phyloP scores from a whole-genome alignment of 805 yeast genomes.

The Brettanomyces bruxellensis region DNA sequence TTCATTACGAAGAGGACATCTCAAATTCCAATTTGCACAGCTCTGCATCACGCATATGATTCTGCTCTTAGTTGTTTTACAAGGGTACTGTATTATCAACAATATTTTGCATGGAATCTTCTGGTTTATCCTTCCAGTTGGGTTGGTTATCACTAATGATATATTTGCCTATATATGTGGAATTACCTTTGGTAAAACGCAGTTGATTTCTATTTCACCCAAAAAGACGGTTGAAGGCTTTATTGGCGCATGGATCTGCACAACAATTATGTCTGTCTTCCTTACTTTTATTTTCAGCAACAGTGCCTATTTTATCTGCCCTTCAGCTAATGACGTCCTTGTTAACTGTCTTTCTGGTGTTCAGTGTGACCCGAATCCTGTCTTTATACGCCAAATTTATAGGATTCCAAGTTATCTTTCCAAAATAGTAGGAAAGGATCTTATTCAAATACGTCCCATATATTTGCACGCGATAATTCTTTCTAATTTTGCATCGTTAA shows the following conservation, averaged over 20 bases:
- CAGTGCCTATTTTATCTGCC: conserved; percentile 77
- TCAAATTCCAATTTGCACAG: conserved; percentile 89
- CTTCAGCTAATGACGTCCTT: conserved; percentile 38
- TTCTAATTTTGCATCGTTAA: conserved; percentile 90
- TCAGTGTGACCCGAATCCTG: conserved; percentile 78
- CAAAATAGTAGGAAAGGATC: conserved; percentile 30
- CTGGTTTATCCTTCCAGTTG: conserved; percentile 91
- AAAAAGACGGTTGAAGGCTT: conserved; percentile 97
- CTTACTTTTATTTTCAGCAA: conserved; percentile 57
- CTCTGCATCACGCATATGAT: conserved; percentile 94
- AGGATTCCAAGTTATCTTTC: conserved; percentile 64
- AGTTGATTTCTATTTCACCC: conserved; percentile 87
- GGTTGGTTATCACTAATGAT: conserved; percentile 88
- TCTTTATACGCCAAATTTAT: conserved; percentile 74
- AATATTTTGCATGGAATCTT: conserved; percentile 85
- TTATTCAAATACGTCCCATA: conserved; percentile 68
- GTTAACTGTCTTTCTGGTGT: conserved; percentile 49
- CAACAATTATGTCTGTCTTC: conserved; percentile 62
- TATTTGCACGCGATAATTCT: conserved; percentile 80
- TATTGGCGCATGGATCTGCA: conserved; percentile 95
- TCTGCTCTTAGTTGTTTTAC: conserved; percentile 78
- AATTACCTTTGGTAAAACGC: conserved; percentile 90
- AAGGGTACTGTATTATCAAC: conserved; percentile 85
- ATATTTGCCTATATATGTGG: conserved; percentile 97
- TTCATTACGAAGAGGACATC: conserved; percentile 79